Percentiles rank a stretch among this genome's conserved stretches.
These are phyloP conservation scores for Ettlia oleoabundans DNA, from an alignment of 139 green algal species.

Conservation along the genomic window DNA sequence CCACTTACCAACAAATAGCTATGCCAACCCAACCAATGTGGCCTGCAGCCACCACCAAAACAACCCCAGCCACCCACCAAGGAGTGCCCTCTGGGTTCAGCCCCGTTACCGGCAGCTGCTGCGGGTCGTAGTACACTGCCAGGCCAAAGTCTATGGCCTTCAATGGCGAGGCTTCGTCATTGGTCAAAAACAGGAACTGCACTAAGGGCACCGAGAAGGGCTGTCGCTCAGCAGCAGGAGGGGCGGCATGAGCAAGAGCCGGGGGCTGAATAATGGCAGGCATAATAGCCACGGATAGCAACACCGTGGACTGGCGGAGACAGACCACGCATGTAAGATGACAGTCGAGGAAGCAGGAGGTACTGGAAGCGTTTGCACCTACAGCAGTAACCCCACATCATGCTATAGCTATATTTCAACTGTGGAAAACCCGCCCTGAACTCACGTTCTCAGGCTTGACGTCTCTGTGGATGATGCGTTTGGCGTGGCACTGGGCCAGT, in stretches of 20 bases:
- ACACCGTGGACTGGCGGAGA: no score
- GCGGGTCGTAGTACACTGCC: constrained; percentile 35
- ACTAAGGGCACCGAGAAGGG: background rate
- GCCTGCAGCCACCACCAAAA: constrained; percentile 9
- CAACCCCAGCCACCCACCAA: constrained; percentile 39
- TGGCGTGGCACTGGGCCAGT: constrained; percentile 53
- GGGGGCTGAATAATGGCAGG: background rate
- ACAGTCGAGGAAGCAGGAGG: no score
- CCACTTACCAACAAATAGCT: background rate
- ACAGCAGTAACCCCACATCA: no score
- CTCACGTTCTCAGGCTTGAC: constrained; percentile 51
- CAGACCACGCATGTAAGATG: no score
- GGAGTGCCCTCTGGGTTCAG: constrained; percentile 88
- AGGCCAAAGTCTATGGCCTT: constrained; percentile 70
- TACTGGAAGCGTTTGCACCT: no score
- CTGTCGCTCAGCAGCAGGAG: background rate
- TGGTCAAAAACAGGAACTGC: constrained; percentile 57
- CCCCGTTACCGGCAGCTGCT: constrained; percentile 70
- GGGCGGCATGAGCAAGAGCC: background rate
- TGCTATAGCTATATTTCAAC: no score
- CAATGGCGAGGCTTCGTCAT: constrained; percentile 38
- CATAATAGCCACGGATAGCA: no score
- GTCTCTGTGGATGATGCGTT: constrained; percentile 56
- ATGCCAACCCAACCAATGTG: background rate
- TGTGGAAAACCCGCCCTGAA: no score